Percentiles rank a stretch among this genome's conserved stretches.
These are phyloP conservation scores for Mycena galericulata DNA, from an alignment of 768 basidiomycete genomes.

Conservation along the genomic window DNA sequence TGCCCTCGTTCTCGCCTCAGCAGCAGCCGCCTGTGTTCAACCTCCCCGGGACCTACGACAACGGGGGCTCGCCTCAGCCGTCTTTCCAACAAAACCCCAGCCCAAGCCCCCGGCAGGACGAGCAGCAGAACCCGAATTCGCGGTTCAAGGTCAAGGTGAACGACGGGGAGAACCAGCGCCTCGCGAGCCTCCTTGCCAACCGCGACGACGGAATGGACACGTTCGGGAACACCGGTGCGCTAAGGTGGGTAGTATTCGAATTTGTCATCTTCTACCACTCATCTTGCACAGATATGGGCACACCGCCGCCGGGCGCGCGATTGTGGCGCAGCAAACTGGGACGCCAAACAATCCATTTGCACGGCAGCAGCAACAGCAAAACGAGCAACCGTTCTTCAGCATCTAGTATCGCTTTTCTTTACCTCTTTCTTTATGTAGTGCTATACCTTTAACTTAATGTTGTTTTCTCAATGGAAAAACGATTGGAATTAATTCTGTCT, in stretches of 20 bases:
- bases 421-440: slow-evolving; percentile 26
- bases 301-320: slow-evolving; percentile 61
- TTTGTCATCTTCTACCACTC: too few species aligned
- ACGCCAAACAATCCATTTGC: slow-evolving; percentile 74
- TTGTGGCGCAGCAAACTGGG: slow-evolving; percentile 55
- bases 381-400: slow-evolving; percentile 86
- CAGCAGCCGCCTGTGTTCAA: slow-evolving; percentile 68
- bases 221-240: slow-evolving; percentile 88
- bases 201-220: slow-evolving; percentile 95
- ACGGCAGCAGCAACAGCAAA: slow-evolving; percentile 66
- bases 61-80: slow-evolving; percentile 58
- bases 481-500: slow-evolving; percentile 17
- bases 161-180: slow-evolving; percentile 77
- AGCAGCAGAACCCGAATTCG: slow-evolving; percentile 47
- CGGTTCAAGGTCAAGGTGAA: slow-evolving; percentile 56
- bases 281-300: slow-evolving; percentile 66
- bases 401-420: slow-evolving; percentile 54
- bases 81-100: slow-evolving; percentile 55
- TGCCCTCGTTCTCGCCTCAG: slow-evolving; percentile 43
- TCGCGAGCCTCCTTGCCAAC: slow-evolving; percentile 88
- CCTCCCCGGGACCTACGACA: slow-evolving; percentile 75
- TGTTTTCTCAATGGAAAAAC: slow-evolving; percentile 15
- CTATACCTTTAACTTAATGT: slow-evolving; percentile 20
- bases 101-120: slow-evolving; percentile 38
- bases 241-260: slow-evolving; percentile 69